Conservation (phyloP, 805 yeast species). For the Starmerella stigmatis region DNA sequence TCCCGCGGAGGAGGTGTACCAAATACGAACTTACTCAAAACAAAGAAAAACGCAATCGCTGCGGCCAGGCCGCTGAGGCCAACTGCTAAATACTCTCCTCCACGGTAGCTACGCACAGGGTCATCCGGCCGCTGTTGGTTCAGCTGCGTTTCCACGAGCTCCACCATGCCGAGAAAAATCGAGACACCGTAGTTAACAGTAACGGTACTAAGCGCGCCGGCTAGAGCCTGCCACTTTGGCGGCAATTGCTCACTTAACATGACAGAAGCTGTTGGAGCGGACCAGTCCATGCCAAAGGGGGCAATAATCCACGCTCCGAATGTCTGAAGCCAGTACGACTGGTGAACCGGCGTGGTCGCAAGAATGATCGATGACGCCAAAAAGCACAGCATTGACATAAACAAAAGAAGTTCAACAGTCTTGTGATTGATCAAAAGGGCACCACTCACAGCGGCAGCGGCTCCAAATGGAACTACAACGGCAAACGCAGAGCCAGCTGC, state of each 20-base stretch:
- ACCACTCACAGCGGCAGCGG: slow-evolving; percentile 45
- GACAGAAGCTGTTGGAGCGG: slow-evolving; percentile 63
- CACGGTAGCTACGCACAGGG: slow-evolving; percentile 1
- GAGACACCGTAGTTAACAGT: slow-evolving; percentile 62
- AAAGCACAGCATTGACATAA: slow-evolving; percentile 45
- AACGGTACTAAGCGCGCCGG: slow-evolving; percentile 61
- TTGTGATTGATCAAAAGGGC: slow-evolving; percentile 39
- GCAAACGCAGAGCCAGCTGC: slow-evolving; percentile 37
- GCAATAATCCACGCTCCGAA: slow-evolving; percentile 47
- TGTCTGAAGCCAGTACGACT: slow-evolving; percentile 47
- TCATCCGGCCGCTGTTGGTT: slow-evolving; percentile 1
- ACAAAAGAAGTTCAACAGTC: slow-evolving; percentile 42
- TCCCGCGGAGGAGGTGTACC: not conserved
- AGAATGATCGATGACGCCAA: slow-evolving; percentile 23
- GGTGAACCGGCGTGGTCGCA: slow-evolving; percentile 38
- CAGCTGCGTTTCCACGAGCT: slow-evolving; percentile 24
- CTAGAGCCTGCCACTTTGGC: slow-evolving; percentile 58
- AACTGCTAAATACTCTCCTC: slow-evolving; percentile 11
- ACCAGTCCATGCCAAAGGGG: slow-evolving; percentile 66
- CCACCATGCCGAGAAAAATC: slow-evolving; percentile 55
- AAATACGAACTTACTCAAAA: not conserved
- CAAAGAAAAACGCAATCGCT: not conserved
- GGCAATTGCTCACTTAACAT: slow-evolving; percentile 52
- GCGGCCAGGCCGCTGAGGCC: slow-evolving; percentile 8
- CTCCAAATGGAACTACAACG: slow-evolving; percentile 44